phyloP scores from a whole-genome alignment of 768 basidiomycete species.

The Lactarius indigo region DNA sequence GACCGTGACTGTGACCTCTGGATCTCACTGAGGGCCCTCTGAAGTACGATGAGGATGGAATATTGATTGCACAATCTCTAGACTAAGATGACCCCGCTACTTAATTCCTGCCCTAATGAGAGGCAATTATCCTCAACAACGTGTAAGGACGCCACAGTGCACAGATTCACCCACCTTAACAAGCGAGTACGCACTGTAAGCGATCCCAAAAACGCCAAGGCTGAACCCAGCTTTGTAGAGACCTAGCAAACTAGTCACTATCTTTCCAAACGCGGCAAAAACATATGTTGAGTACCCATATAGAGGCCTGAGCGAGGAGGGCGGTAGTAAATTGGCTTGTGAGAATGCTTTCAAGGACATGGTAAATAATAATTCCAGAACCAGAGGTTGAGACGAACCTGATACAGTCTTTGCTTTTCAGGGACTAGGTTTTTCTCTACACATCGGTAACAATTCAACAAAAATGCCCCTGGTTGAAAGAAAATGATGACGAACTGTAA shows the following conservation, averaged over 20 bases:
- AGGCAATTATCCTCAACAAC: background rate
- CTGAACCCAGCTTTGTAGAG: conserved; percentile 52
- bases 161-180: conserved; percentile 32
- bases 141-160: background rate
- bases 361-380: background rate
- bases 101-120: conserved; percentile 12
- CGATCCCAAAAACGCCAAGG: conserved; percentile 51
- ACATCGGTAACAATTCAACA: conserved; percentile 12
- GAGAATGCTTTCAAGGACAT: conserved; percentile 33
- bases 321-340: conserved; percentile 55
- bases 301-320: conserved; percentile 60
- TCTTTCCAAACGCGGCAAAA: background rate
- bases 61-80: conserved; percentile 5
- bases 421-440: conserved; percentile 61
- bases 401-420: conserved; percentile 62
- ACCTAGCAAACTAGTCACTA: conserved; percentile 37
- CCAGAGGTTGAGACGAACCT: conserved; percentile 43
- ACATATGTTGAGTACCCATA: conserved; percentile 44
- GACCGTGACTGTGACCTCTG: background rate
- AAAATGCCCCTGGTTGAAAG: background rate
- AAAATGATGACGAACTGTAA: conserved; percentile 47
- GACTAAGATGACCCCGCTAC: background rate
- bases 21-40: background rate
- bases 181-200: conserved; percentile 48
- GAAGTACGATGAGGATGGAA: conserved; percentile 3